Base-by-base conservation (phyloP, 2,329 filamentous ascomycete species). In the Diaporthe citriasiana region DNA sequence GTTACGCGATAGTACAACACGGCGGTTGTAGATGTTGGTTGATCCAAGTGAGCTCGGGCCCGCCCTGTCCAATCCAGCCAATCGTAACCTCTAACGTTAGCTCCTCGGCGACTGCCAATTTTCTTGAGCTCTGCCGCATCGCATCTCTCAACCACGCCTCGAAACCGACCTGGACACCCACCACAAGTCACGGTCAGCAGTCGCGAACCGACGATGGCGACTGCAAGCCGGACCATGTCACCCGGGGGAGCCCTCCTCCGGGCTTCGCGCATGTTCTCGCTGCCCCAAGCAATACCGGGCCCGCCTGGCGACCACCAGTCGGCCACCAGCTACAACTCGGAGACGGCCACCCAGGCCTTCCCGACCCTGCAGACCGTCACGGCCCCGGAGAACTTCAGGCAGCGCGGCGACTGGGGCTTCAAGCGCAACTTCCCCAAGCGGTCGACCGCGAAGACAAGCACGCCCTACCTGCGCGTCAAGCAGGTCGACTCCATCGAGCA, bases 381-480 rank as follows among this genome's bases (percentile, higher is more conserved):
- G 19, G 95, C 95, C 0, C 93, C 95, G 8, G 85, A 89, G 57
- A 88, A 91, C 25, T 95, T 95, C 10, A 89, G 94, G 33, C 86
- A 88, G 53, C 90, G 90, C 80, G 96, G 96, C 47, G 96, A 98
- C 80, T 98, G 96, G 95, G 96, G 96, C 19, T 86, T 98, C 79
- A 98, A 98, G 85, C 89, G 96, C 72, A 88, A 95, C 1, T 87
- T 98, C 8, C 96, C 96, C 1, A 84, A 93, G 12, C 93, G 93
- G 81, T 92, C 93, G 4, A 95, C 94, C 7, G 90, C 91, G 27
- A 90, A 90, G 71, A 91, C 91, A 9, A 91, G 92, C 9, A 92
- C 91, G n/a, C 94, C 95, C 13, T 87, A 94, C 66, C 89, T 98
- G 71, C 91, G 94, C 77, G 85, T 98, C 78, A 92, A 91, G 79